Conservation (phyloP, 352 stramenopile genomes). For the Pythium phragmiticola region DNA sequence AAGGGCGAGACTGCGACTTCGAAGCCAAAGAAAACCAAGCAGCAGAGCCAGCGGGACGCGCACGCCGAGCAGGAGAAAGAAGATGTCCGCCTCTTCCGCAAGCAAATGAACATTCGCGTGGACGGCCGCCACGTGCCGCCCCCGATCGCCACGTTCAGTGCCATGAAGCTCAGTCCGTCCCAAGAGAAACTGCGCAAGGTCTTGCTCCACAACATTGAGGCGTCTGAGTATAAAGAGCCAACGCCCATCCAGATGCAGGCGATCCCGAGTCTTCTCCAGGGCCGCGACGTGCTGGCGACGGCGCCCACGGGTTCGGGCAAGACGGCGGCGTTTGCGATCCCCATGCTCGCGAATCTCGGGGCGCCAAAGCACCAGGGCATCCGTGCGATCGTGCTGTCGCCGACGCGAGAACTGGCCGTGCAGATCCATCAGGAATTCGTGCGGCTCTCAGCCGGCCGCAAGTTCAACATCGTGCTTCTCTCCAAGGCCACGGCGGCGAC, state of each 20-base stretch:
- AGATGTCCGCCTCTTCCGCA: slow-evolving; percentile 58
- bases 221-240: slow-evolving; percentile 96
- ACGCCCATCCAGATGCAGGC: slow-evolving; percentile 99
- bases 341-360: slow-evolving; percentile 84
- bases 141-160: slow-evolving; percentile 72
- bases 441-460: slow-evolving; percentile 86
- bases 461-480: slow-evolving; percentile 88
- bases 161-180: slow-evolving; percentile 54
- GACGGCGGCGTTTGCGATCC: slow-evolving; percentile 97
- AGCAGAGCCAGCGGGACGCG: slow-evolving; percentile 29
- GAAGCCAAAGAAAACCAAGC: slow-evolving; percentile 28
- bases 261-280: slow-evolving; percentile 87
- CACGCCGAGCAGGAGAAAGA: slow-evolving; percentile 38
- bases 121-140: slow-evolving; percentile 59
- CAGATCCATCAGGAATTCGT: slow-evolving; percentile 97
- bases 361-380: slow-evolving; percentile 68
- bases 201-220: slow-evolving; percentile 81
- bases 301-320: slow-evolving; percentile 98
- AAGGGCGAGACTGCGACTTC: slow-evolving; percentile 3
- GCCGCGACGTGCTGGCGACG: slow-evolving; percentile 94
- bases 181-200: slow-evolving; percentile 56
- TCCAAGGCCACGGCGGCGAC: slow-evolving; percentile 91
- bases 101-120: slow-evolving; percentile 81
- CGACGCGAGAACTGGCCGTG: slow-evolving; percentile 96
- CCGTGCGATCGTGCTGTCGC: slow-evolving; percentile 93